A percentile compares a stretch with the other conserved stretches of the same genome.
These are phyloP conservation scores for Botrytis pseudocinerea DNA, from an alignment of 2,329 filamentous ascomycete genomes.

Conservation along the genomic window DNA sequence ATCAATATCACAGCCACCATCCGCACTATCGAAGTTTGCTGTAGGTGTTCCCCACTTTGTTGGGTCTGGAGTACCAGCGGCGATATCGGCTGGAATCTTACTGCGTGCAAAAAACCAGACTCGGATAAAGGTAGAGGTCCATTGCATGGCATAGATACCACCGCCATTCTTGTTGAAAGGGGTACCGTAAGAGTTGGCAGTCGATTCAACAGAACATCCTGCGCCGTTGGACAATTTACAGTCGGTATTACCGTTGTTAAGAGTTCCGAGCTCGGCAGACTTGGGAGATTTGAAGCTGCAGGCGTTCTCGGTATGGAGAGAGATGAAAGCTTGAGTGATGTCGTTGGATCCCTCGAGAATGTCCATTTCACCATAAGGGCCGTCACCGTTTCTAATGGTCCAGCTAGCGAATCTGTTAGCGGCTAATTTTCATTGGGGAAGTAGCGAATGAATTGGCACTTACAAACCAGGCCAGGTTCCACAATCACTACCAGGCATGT, in stretches of 20 bases:
- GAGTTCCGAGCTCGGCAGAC: slow-evolving; percentile 22
- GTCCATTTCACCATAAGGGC: slow-evolving; percentile 37
- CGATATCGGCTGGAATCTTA: slow-evolving; percentile 68
- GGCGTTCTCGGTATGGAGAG: slow-evolving; percentile 29
- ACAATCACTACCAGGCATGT: slow-evolving; percentile 71
- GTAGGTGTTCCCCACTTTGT: slow-evolving; percentile 65
- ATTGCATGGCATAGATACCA: slow-evolving; percentile 60
- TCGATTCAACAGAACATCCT: slow-evolving; percentile 43
- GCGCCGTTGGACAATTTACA: slow-evolving; percentile 43
- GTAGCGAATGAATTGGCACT: slow-evolving; percentile 10
- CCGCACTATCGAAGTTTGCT: slow-evolving; percentile 57
- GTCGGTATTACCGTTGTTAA: slow-evolving; percentile 45
- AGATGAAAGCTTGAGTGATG: slow-evolving; percentile 25
- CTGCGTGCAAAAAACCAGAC: slow-evolving; percentile 62
- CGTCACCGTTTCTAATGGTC: slow-evolving; percentile 31
- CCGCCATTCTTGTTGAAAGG: slow-evolving; percentile 38
- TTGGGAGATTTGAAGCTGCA: slow-evolving; percentile 31
- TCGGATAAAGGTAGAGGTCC: slow-evolving; percentile 50
- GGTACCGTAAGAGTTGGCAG: slow-evolving; percentile 41
- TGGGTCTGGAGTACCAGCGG: slow-evolving; percentile 62
- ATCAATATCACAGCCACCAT: slow-evolving; percentile 65
- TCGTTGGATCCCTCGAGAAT: slow-evolving; percentile 61
- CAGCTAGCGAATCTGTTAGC: slow-evolving; percentile 26
- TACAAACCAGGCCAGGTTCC: slow-evolving; percentile 73
- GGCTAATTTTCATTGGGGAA: background rate